Conservation (phyloP, 805 yeast species). For the Ogataea nakhonphanomensis region DNA sequence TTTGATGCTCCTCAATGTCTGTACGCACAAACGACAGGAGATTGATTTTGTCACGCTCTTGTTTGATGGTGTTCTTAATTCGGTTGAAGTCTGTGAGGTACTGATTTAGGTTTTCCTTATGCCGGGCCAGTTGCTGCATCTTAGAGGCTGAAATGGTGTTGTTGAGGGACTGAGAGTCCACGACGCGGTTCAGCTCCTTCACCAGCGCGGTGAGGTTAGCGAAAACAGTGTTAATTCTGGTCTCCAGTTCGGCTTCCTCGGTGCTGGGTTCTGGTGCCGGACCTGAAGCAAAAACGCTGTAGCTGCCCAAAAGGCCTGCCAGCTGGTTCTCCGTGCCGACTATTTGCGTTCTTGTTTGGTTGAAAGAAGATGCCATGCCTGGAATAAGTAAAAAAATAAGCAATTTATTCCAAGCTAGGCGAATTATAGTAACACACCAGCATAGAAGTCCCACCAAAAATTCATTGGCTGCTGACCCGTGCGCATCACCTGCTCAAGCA, state of each 20-base stretch:
- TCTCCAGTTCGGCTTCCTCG: slow-evolving; percentile 45
- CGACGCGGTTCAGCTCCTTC: slow-evolving; percentile 46
- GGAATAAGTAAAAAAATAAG: slow-evolving; percentile 3
- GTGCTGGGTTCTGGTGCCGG: slow-evolving; percentile 45
- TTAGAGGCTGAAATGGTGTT: slow-evolving; percentile 65
- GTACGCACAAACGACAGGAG: slow-evolving; percentile 70
- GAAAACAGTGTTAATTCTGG: slow-evolving; percentile 50
- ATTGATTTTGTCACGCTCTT: slow-evolving; percentile 75
- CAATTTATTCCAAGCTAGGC: neutral
- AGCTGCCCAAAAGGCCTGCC: slow-evolving; percentile 47
- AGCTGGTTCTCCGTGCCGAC: slow-evolving; percentile 71
- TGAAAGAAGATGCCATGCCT: slow-evolving; percentile 43
- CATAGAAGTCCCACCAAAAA: slow-evolving; percentile 30
- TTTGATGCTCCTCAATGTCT: slow-evolving; percentile 70
- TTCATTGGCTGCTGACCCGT: slow-evolving; percentile 21
- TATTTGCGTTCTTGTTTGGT: slow-evolving; percentile 65
- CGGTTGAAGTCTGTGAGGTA: slow-evolving; percentile 62
- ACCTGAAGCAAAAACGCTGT: slow-evolving; percentile 52
- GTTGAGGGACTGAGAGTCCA: slow-evolving; percentile 38
- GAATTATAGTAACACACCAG: slow-evolving; percentile 8
- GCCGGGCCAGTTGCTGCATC: slow-evolving; percentile 78
- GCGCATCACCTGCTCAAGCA: slow-evolving; percentile 18
- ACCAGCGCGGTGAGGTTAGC: slow-evolving; percentile 51
- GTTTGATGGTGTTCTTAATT: slow-evolving; percentile 41
- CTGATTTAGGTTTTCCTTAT: slow-evolving; percentile 69